These are phyloP conservation scores for Hypoxylon sp. DNA, from an alignment of 2,329 filamentous ascomycete species.

Conservation along the genomic window DNA sequence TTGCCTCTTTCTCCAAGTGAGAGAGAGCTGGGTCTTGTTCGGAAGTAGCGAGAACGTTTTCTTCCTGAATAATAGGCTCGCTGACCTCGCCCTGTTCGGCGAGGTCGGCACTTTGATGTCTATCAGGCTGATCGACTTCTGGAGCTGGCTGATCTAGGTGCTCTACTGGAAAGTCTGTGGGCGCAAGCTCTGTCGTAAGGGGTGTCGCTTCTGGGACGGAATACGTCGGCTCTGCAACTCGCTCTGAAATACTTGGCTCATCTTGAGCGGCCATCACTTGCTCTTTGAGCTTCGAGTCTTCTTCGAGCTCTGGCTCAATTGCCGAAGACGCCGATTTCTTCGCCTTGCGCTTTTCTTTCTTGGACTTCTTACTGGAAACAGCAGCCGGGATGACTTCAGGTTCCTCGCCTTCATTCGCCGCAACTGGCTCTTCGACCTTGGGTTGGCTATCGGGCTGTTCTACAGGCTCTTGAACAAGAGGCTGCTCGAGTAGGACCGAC, in stretches of 20 bases:
- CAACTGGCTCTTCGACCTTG: conserved; percentile 10
- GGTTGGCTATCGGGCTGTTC: conserved; percentile 10
- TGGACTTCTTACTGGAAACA: conserved; percentile 51
- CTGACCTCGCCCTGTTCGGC: not conserved
- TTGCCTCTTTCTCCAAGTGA: conserved; percentile 5
- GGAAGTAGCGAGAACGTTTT: not conserved
- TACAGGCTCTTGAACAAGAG: conserved; percentile 9
- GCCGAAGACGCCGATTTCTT: conserved; percentile 24
- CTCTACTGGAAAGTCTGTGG: not conserved
- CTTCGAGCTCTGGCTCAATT: conserved; percentile 13
- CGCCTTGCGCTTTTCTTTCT: conserved; percentile 51
- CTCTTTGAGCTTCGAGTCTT: conserved; percentile 1
- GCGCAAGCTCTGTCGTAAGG: conserved; percentile 1
- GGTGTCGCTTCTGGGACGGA: conserved; percentile 1
- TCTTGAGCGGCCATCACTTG: not conserved
- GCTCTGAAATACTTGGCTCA: conserved; percentile 5
- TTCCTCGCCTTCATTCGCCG: conserved; percentile 6
- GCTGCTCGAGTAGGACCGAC: not conserved
- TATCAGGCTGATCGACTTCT: conserved; percentile 2
- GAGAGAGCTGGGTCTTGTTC: conserved; percentile 2
- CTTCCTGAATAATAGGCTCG: not conserved
- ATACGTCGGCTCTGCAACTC: conserved; percentile 2
- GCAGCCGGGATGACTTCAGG: conserved; percentile 22
- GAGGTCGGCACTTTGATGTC: conserved; percentile 1
- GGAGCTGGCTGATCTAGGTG: not conserved